Evolutionary conservation across 2,329 filamentous ascomycete genomes (phyloP).

Genomic region (Neocucurbitaria cava): DNA sequence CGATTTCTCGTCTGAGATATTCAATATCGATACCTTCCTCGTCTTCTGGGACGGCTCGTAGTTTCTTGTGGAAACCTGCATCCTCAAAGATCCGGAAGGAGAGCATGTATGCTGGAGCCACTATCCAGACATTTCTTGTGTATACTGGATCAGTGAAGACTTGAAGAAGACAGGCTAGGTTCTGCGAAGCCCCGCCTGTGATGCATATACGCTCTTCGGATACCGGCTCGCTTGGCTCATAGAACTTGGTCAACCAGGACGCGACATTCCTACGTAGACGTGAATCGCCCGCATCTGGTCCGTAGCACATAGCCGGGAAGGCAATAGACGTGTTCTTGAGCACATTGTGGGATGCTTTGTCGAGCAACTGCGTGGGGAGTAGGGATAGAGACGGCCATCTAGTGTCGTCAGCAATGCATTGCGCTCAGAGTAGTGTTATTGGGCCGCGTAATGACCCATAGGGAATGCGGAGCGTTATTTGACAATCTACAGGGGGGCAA

Average conservation of each 20-base stretch:
- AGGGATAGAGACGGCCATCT: slow-evolving; percentile 73
- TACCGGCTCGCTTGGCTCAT: slow-evolving; percentile 56
- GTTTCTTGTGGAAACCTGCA: slow-evolving; percentile 70
- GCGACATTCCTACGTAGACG: slow-evolving; percentile 70
- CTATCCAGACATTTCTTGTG: slow-evolving; percentile 79
- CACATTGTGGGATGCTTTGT: slow-evolving; percentile 65
- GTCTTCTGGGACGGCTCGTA: slow-evolving; percentile 78
- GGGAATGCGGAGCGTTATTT: slow-evolving; percentile 10
- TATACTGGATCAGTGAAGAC: slow-evolving; percentile 80
- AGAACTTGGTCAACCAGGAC: slow-evolving; percentile 72
- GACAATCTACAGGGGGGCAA: slow-evolving; percentile 6
- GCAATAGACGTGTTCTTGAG: slow-evolving; percentile 67
- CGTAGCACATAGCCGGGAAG: slow-evolving; percentile 76
- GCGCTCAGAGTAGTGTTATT: slow-evolving; percentile 6
- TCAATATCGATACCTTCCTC: slow-evolving; percentile 76
- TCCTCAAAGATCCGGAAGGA: slow-evolving; percentile 87
- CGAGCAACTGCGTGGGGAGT: slow-evolving; percentile 70
- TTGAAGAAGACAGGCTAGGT: slow-evolving; percentile 76
- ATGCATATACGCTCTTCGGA: slow-evolving; percentile 72
- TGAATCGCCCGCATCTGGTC: slow-evolving; percentile 70
- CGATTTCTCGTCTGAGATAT: slow-evolving; percentile 61
- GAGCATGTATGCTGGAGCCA: slow-evolving; percentile 84
- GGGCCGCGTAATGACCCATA: slow-evolving; percentile 21
- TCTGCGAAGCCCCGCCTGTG: slow-evolving; percentile 86
- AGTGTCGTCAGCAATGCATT: slow-evolving; percentile 47